Evolutionary conservation across 176 grass and related monocot species (phyloP).

Genomic region (Pharus latifolius): DNA sequence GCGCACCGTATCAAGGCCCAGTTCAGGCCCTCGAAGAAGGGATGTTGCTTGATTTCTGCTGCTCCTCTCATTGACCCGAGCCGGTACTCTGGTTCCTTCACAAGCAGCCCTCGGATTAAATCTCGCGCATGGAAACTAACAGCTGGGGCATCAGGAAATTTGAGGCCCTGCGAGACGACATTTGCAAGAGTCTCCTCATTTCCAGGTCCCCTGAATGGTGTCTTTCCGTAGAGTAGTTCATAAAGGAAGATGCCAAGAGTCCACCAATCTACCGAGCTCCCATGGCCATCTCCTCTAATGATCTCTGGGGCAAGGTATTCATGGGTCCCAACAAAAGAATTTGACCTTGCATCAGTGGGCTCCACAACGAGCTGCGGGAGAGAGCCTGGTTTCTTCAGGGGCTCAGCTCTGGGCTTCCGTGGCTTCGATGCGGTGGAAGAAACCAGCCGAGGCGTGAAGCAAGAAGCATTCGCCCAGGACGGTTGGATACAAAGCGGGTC

Average conservation of each 20-base stretch:
- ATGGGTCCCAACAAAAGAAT: constrained; percentile 93
- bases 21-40: constrained; percentile 88
- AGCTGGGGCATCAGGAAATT: constrained; percentile 58
- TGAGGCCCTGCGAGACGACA: constrained; percentile 69
- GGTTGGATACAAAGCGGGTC: constrained; percentile 85
- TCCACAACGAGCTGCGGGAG: constrained; percentile 89
- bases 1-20: constrained; percentile 94
- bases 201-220: constrained; percentile 69
- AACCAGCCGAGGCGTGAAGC: constrained; percentile 83
- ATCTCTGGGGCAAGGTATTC: constrained; percentile 96
- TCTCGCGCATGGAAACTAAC: constrained; percentile 68
- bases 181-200: constrained; percentile 84
- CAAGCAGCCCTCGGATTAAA: constrained; percentile 76
- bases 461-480: constrained; percentile 72
- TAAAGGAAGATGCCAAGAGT: constrained; percentile 92
- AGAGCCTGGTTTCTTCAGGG: constrained; percentile 37
- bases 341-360: constrained; percentile 75
- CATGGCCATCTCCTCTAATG: constrained; percentile 93
- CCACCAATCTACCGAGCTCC: constrained; percentile 97
- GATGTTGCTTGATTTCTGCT: constrained; percentile 82
- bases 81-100: constrained; percentile 83
- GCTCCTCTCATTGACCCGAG: constrained; percentile 65
- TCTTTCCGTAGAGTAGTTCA: constrained; percentile 70
- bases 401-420: constrained; percentile 36
- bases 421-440: constrained; percentile 31